Evolutionary conservation across 805 yeast genomes (phyloP).

Genomic region (Kodamaea fukazawae): DNA sequence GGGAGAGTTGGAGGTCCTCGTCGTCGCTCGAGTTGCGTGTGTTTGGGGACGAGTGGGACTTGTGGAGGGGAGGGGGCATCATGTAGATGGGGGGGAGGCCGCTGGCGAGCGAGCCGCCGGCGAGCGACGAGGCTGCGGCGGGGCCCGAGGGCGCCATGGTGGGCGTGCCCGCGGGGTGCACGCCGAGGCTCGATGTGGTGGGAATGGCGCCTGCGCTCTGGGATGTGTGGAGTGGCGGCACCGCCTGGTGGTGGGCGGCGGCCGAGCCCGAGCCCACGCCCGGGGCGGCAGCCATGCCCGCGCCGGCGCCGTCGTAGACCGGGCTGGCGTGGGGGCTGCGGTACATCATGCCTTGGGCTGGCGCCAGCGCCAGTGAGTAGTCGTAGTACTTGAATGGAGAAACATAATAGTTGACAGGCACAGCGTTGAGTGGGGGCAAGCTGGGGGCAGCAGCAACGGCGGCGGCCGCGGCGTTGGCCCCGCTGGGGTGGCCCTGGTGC

Average conservation of each 20-base stretch:
- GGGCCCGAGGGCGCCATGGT: not conserved
- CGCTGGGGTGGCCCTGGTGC: conserved; percentile 1
- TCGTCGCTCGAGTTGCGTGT: conserved; percentile 3
- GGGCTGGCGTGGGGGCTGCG: no score
- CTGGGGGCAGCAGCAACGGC: conserved; percentile 8
- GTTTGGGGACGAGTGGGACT: conserved; percentile 7
- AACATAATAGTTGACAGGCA: no score
- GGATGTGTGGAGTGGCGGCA: not conserved
- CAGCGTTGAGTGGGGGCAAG: no score
- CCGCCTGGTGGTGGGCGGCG: not conserved
- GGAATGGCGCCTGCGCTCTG: conserved; percentile 2
- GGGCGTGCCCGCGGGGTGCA: not conserved
- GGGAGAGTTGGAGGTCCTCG: conserved; percentile 6
- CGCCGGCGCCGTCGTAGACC: not conserved
- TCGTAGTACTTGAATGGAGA: conserved; percentile 14
- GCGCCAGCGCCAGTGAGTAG: conserved; percentile 7
- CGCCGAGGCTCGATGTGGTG: not conserved
- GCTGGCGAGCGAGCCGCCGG: no score
- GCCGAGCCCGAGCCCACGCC: no score
- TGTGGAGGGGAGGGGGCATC: conserved; percentile 3
- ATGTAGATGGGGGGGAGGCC: conserved; percentile 6
- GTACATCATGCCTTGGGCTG: no score
- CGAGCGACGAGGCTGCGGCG: no score
- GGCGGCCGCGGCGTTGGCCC: conserved; percentile 5
- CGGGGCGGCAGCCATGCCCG: no score